Evolutionary conservation across 345 rosid genomes (phyloP), one percentile per base, ranked within the genome.

Genomic region (Mallotus nudiflorus): DNA sequence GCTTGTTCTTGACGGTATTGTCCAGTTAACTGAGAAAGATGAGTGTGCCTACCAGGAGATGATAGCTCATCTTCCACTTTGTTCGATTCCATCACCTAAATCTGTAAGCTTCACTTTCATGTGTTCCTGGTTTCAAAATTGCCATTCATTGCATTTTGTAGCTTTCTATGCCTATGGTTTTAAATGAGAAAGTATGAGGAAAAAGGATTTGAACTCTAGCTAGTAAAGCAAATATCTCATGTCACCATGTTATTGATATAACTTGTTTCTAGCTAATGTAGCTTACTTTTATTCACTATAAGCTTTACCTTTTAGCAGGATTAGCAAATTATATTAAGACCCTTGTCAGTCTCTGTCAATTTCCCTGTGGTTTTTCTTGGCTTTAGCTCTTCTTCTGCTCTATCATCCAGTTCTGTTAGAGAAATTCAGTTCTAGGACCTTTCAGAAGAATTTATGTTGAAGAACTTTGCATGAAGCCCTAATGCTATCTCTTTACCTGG

Each of bases 1-100:
- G 78, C 99, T 95, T 75, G 99, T 95, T 77, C 92, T 95, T 67
- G 99, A 95, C 80, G 97, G 99, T 50, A 85, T 95, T 54, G 85
- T 95, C 71, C 98, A 95, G 78, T 78, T 95, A 83, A 95, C 98
- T 12, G 97, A 95, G 85, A 95, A 87, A 77, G 98, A 95, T 83
- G 98, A 90, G 82, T 92, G 82, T 78, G 99, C 97, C 44, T 92
- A 95, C 82, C 99, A 95, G 82, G 99, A 95, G 87, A 95, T 95
- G 99, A 95, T 95, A 66, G 82, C 93, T 46, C 99, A 95, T 84
- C 91, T 95, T 71, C 98, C 99, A 55, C 88, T 95, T 39, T 95
- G 99, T 78, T 95, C 96, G 0, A 80, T 89, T 71, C 84, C 86
- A 31, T 87, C 90, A 59, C 99, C 98, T 5, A 95, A 85, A 85